A percentile compares a stretch with the other conserved stretches of the same genome.
Conservation (phyloP, 1,284 basidiomycete species). For the Puccinia coronata region DNA sequence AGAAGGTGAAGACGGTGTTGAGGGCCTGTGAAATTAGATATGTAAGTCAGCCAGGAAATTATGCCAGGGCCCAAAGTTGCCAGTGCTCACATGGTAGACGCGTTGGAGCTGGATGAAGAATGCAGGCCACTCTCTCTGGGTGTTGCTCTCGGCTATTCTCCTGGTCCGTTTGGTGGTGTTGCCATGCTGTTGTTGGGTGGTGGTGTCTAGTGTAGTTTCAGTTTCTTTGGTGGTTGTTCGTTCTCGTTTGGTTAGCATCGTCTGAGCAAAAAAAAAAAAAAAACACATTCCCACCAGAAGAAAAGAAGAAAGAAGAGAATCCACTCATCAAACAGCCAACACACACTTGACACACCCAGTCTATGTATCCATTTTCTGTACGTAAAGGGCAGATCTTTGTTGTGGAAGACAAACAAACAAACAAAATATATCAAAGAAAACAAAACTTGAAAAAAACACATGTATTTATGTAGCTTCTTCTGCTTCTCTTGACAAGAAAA, state of each 20-base stretch:
- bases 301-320: too few species aligned
- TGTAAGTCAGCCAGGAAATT: not conserved
- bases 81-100: constrained; percentile 58
- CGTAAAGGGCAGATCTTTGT: too few species aligned
- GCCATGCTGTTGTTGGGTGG: not conserved
- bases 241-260: not conserved
- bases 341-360: too few species aligned
- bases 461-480: too few species aligned
- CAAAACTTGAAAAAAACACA: too few species aligned
- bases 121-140: constrained; percentile 56
- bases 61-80: not conserved
- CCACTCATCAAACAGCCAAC: too few species aligned
- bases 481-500: too few species aligned
- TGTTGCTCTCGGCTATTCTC: not conserved
- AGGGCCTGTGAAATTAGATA: constrained; percentile 68
- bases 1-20: constrained; percentile 85
- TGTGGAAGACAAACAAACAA: too few species aligned
- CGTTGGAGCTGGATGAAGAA: constrained; percentile 60
- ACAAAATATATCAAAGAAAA: too few species aligned
- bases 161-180: not conserved
- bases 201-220: not conserved
- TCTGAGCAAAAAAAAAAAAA: not conserved
- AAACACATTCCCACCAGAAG: too few species aligned
- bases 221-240: not conserved
- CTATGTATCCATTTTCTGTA: too few species aligned